Conservation (phyloP, 2,329 filamentous ascomycete species). For the Cercospora brassicicola region DNA sequence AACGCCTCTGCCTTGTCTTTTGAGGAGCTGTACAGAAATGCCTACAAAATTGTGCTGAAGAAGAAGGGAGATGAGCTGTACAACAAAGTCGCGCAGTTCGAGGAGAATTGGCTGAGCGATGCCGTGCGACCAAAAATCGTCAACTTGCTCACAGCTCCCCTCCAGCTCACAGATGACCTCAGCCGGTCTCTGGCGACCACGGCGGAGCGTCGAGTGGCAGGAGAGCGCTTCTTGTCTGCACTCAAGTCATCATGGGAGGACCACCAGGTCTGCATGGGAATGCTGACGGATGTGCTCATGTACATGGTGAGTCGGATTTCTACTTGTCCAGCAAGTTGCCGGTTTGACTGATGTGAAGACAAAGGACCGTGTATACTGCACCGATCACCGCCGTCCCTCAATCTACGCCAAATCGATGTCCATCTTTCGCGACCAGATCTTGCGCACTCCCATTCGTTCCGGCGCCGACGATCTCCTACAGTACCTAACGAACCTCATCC, state of each 20-base stretch:
- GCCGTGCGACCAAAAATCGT: slow-evolving; percentile 72
- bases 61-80: slow-evolving; percentile 84
- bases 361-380: slow-evolving; percentile 76
- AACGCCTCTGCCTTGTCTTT: slow-evolving; percentile 89
- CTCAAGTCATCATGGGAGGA: slow-evolving; percentile 81
- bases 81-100: slow-evolving; percentile 74
- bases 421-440: slow-evolving; percentile 81
- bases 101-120: slow-evolving; percentile 74
- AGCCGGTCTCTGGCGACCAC: slow-evolving; percentile 55
- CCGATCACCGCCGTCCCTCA: slow-evolving; percentile 69
- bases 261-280: slow-evolving; percentile 90
- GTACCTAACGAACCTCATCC: slow-evolving; percentile 75
- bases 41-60: slow-evolving; percentile 89
- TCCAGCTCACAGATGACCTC: slow-evolving; percentile 54
- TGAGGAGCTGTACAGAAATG: slow-evolving; percentile 89
- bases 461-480: slow-evolving; percentile 61
- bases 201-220: slow-evolving; percentile 75
- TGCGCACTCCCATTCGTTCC: slow-evolving; percentile 60
- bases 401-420: slow-evolving; percentile 85
- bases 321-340: background rate
- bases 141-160: slow-evolving; percentile 66
- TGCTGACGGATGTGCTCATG: slow-evolving; percentile 96
- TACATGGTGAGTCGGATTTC: slow-evolving; percentile 62
- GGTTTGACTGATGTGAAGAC: slow-evolving; percentile 28
- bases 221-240: slow-evolving; percentile 77